Conservation (phyloP, 1,284 basidiomycete species). For the Ceratobasidium sp. region DNA sequence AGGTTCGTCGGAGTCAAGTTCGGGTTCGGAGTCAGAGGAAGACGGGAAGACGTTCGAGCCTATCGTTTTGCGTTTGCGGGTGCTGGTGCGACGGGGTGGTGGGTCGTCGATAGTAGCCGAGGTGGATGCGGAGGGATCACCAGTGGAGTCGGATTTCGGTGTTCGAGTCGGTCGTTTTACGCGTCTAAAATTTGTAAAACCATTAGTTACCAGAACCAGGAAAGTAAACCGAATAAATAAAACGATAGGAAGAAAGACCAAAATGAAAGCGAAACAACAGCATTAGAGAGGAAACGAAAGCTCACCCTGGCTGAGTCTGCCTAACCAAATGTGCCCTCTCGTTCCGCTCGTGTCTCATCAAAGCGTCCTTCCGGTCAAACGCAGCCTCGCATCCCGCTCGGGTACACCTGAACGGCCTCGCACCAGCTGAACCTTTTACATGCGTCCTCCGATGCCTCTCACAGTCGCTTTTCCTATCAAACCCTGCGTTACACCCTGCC, state of each 20-base stretch:
- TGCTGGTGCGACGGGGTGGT: not conserved
- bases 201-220: too few relatives aligned
- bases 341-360: constrained; percentile 20
- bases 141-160: not conserved
- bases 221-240: too few relatives aligned
- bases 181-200: not conserved
- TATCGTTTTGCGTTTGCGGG: not conserved
- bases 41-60: not conserved
- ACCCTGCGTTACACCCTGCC: not conserved
- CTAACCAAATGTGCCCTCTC: constrained; percentile 15
- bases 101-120: not conserved
- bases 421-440: not conserved
- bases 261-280: too few relatives aligned
- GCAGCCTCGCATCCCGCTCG: constrained; percentile 5
- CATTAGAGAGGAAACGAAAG: too few relatives aligned
- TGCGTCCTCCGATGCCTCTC: constrained; percentile 20
- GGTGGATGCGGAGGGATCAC: not conserved
- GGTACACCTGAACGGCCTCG: constrained; percentile 8
- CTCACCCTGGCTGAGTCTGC: constrained; percentile 14
- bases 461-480: constrained; percentile 23
- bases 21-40: not conserved
- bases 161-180: not conserved
- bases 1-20: not conserved
- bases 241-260: not conserved
- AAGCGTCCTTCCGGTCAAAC: constrained; percentile 18